Evolutionary conservation across 2,329 filamentous ascomycete genomes (phyloP), one percentile per base, ranked within the genome.

Genomic region (Akanthomyces uredinophilus): DNA sequence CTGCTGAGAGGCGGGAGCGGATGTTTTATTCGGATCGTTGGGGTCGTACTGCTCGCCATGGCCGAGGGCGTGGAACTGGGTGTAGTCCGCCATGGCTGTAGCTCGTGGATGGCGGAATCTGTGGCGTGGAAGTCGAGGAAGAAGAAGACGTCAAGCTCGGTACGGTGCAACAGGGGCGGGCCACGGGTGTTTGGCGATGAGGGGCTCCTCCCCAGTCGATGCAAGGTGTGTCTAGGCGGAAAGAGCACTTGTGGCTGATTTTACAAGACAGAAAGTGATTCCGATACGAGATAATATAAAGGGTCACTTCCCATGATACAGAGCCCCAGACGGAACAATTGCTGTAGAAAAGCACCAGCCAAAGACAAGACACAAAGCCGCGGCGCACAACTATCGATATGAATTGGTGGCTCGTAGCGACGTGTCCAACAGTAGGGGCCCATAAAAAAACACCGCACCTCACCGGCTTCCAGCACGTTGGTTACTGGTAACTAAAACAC

Each of bases 1-100:
- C 68, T 85, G 83, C 66, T 79, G 78, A 63, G 79, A 73, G 63
- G 77, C 77, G 54, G 80, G 81, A 65, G 83, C 81, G 68, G 72
- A 74, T 63, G 77, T 78, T 72, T 77, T 72, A 75, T 80, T 75
- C 69, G 82, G 76, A 74, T 85, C 75, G 75, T 83, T 79, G 70
- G 83, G 77, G 66, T 87, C 82, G 68, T 78, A 69, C 64, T 78
- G 78, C 65, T 83, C 80, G 68, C 80, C 81, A 69, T 85, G 82
- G 53, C 83, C 84, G 59, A 85, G 77, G 69, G 80, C 75, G 68
- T 85, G 81, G 68, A 82, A 86, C 72, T 80, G 80, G 64, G 78
- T 73, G 70, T 83, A 81, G 67, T 85, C 81, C 69, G 81, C 79
- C 83, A 85, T 86, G 66, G 66, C 72, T 66, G 61, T 22, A 16